phyloP scores from a whole-genome alignment of 306 rosid genomes.

The Mimosa pudica region DNA sequence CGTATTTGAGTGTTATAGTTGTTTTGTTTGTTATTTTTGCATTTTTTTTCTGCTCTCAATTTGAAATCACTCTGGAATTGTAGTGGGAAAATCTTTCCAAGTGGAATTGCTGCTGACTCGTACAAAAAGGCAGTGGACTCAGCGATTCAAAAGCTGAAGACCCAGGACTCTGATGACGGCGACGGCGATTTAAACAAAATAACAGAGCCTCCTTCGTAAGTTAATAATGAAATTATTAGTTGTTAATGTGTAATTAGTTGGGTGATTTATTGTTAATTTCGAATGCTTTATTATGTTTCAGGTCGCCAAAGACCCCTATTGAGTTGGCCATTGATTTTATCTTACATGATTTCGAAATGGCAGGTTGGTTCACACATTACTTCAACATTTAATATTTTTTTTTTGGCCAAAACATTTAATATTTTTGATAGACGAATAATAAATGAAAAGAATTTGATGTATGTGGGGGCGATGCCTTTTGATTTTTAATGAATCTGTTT shows the following conservation, averaged over 20 bases:
- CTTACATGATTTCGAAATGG: conserved; percentile 97
- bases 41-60: neutral
- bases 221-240: neutral
- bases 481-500: neutral
- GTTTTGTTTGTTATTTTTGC: neutral
- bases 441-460: neutral
- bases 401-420: neutral
- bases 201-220: conserved; percentile 64
- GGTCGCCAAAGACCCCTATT: conserved; percentile 71
- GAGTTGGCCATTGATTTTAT: conserved; percentile 90
- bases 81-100: conserved; percentile 83
- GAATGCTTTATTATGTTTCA: conserved; percentile 24
- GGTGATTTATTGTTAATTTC: conserved; percentile 16
- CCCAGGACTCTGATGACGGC: conserved; percentile 47
- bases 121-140: conserved; percentile 92
- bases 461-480: neutral
- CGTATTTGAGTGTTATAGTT: conserved; percentile 6
- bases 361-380: conserved; percentile 56
- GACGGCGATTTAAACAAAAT: conserved; percentile 32
- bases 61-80: conserved; percentile 3
- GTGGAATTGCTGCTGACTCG: conserved; percentile 83
- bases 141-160: conserved; percentile 66
- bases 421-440: conserved; percentile 5
- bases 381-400: neutral
- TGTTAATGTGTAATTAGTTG: neutral